A percentile compares a stretch with the other conserved stretches of the same genome.
phyloP scores from a whole-genome alignment of 805 yeast species.

The Starmera quercuum region DNA sequence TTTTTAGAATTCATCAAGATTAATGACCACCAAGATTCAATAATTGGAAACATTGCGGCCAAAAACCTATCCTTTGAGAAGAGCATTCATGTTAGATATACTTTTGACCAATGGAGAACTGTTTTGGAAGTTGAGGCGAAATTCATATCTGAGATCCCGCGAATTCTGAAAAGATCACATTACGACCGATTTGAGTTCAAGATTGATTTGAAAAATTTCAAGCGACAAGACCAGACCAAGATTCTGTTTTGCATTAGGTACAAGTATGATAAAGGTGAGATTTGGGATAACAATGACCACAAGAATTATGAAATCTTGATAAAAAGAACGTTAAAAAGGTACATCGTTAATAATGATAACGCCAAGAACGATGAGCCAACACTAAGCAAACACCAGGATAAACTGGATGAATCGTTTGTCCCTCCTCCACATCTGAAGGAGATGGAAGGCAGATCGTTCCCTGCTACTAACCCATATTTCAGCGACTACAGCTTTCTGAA shows the following conservation, averaged over 20 bases:
- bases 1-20: constrained; percentile 61
- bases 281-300: constrained; percentile 66
- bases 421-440: constrained; percentile 1
- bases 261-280: constrained; percentile 24
- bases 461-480: constrained; percentile 9
- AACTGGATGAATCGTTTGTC: too few relatives aligned
- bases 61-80: constrained; percentile 67
- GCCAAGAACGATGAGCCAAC: too few relatives aligned
- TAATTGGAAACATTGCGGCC: constrained; percentile 74
- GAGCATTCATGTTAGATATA: constrained; percentile 60
- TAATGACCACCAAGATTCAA: constrained; percentile 45
- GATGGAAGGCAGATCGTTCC: too few relatives aligned
- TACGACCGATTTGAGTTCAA: constrained; percentile 71
- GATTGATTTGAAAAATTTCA: constrained; percentile 37
- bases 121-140: constrained; percentile 59
- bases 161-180: constrained; percentile 36
- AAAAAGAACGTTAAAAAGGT: too few relatives aligned
- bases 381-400: too few relatives aligned
- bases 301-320: constrained; percentile 47
- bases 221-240: constrained; percentile 8
- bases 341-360: too few relatives aligned
- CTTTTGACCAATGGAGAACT: constrained; percentile 75
- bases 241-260: constrained; percentile 41
- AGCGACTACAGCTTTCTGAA: constrained; percentile 12
- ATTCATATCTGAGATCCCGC: constrained; percentile 50